Evolutionary conservation across 805 yeast species (phyloP).

Genomic region (Hanseniaspora thailandica): DNA sequence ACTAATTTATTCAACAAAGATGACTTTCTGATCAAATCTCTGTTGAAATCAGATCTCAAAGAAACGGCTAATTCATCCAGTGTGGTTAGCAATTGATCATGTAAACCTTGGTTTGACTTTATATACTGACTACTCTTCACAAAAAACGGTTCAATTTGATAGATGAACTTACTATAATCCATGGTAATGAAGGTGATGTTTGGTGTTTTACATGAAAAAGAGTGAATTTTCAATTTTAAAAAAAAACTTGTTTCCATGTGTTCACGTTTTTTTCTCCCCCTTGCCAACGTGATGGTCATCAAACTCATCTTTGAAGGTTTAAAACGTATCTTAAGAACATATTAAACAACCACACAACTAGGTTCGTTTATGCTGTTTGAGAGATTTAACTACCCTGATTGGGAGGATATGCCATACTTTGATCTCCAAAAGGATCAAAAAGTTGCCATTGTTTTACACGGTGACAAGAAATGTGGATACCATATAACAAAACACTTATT

Average conservation of each 20-base stretch:
- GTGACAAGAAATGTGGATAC: constrained; percentile 72
- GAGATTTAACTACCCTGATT: constrained; percentile 26
- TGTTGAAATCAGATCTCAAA: constrained; percentile 24
- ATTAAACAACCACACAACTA: not conserved
- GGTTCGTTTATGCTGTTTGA: not conserved
- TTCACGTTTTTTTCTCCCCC: too few species aligned
- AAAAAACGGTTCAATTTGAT: constrained; percentile 26
- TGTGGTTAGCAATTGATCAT: constrained; percentile 15
- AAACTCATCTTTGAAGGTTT: too few species aligned
- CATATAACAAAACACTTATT: constrained; percentile 63
- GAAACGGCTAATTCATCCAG: constrained; percentile 27
- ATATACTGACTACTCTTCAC: not conserved
- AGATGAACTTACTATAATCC: constrained; percentile 28
- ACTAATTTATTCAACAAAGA: constrained; percentile 18
- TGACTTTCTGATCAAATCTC: constrained; percentile 24
- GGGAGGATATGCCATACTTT: constrained; percentile 47
- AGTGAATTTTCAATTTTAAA: not conserved
- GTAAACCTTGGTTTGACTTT: constrained; percentile 4
- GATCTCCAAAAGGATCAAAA: constrained; percentile 45
- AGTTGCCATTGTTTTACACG: constrained; percentile 69
- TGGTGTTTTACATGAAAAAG: too few species aligned
- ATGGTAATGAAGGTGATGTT: constrained; percentile 15
- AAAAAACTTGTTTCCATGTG: too few species aligned
- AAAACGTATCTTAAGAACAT: too few species aligned
- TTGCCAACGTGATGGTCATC: too few species aligned